Base-by-base conservation (phyloP, 768 basidiomycete species). In the Kwoniella europaea region DNA sequence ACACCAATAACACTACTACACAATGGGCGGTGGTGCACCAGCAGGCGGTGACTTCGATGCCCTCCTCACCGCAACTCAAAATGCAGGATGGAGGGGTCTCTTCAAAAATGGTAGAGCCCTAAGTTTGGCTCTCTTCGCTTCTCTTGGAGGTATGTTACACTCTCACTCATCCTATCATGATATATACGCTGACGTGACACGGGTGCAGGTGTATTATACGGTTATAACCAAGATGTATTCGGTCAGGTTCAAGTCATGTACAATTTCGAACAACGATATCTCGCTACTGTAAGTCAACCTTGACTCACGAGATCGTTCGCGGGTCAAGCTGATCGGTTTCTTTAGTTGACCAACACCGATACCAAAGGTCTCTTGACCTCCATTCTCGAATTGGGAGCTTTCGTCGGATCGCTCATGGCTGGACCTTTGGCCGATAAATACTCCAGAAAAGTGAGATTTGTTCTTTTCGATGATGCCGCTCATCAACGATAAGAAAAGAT, bases 331-430 rank as follows among this genome's bases (percentile, higher is more conserved):
- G 54, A 73, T 67, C 13, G 69, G 44, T 24, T 43, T 10, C 15
- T 0, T 43, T 9, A 75, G 68, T 44, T 72, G 54, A 66, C 79
- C 46, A 76, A 90, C 71, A 24, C 88, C 7, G 85, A 84, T 10
- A 88, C 86, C 24, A 88, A 90, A 83, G 91, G 90, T 10, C 90
- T 91, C 88, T 84, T 92, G 3, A 91, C 91, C 15, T 85, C 90
- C 22, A 90, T 92, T 76, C 86, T 92, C 44, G 76, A 80, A 67
- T 71, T 82, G 44, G 83, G 82, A 64, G 91, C 91, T 24, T 91
- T 91, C 89, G 85, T 90, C 69, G 91, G 91, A 71, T 89, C 91
- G 12, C 86, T 93, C 20, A 83, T 87, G 65, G 91, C 90, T 57
- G 91, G 91, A 83, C 78, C 79, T 16, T 84, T 91, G 60, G 90